Evolutionary conservation across 768 basidiomycete genomes (phyloP).

Genomic region (Nidularia pulvinata): DNA sequence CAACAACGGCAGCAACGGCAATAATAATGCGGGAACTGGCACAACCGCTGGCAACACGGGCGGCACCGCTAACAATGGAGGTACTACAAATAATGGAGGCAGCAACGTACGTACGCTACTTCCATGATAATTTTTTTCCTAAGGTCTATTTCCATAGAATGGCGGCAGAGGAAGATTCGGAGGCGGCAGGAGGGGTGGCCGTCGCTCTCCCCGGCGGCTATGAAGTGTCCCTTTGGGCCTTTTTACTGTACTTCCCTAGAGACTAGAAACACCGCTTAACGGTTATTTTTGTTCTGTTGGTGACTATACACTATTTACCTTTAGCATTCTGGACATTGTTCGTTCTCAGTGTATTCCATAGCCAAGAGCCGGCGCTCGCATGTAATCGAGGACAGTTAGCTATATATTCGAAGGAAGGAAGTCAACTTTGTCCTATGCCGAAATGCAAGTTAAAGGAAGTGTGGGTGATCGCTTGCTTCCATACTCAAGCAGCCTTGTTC

Average conservation of each 20-base stretch:
- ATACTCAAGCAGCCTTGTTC: too few relatives aligned
- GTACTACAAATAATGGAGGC: neutral
- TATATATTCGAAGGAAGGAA: neutral
- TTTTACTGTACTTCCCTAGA: conserved; percentile 1
- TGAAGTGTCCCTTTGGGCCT: neutral
- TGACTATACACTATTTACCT: too few relatives aligned
- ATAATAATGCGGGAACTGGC: neutral
- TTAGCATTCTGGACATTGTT: conserved; percentile 2
- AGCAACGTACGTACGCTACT: neutral
- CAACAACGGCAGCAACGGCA: neutral
- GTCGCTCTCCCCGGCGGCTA: neutral
- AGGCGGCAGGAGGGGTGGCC: neutral
- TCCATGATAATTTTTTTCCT: neutral
- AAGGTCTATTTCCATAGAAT: neutral
- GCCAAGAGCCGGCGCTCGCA: conserved; percentile 6
- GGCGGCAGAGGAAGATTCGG: conserved; percentile 1
- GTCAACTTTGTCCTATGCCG: too few relatives aligned
- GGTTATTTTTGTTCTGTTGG: too few relatives aligned
- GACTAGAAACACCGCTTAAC: too few relatives aligned
- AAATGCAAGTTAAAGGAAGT: too few relatives aligned
- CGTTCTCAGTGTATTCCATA: conserved; percentile 3
- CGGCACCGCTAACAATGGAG: conserved; percentile 5
- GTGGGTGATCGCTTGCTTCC: too few relatives aligned
- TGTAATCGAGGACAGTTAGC: conserved; percentile 6
- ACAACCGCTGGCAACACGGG: conserved; percentile 3